These are phyloP conservation scores for Hanseniaspora valbyensis DNA, from an alignment of 805 yeast genomes.

Conservation along the genomic window DNA sequence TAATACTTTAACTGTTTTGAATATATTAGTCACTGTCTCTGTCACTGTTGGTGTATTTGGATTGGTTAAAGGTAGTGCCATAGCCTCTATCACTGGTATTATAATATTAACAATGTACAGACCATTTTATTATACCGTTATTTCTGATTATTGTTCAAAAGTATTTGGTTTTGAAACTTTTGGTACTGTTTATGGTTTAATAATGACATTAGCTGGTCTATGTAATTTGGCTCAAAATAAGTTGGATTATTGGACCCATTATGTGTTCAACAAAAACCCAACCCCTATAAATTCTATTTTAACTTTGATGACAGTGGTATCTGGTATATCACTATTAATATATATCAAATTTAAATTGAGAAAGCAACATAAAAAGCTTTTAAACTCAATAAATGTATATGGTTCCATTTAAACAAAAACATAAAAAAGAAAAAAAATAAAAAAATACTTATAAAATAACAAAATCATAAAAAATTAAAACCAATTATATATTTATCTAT, in stretches of 20 bases:
- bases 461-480: no score
- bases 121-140: conserved; percentile 87
- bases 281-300: conserved; percentile 58
- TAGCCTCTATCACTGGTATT: conserved; percentile 57
- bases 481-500: neutral
- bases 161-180: conserved; percentile 88
- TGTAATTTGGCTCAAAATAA: conserved; percentile 61
- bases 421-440: neutral
- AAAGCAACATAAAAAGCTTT: neutral
- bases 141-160: conserved; percentile 83
- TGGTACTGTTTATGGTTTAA: conserved; percentile 81
- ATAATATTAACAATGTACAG: conserved; percentile 65
- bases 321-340: conserved; percentile 8
- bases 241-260: conserved; percentile 63
- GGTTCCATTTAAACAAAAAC: conserved; percentile 5
- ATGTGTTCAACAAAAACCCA: conserved; percentile 60
- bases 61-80: conserved; percentile 35
- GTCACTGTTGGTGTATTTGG: conserved; percentile 63
- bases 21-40: conserved; percentile 44
- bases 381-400: neutral
- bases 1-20: conserved; percentile 47
- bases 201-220: conserved; percentile 74
- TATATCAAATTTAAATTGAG: conserved; percentile 6
- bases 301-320: conserved; percentile 41
- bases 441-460: no score